Percentiles rank a stretch among this genome's conserved stretches.
Evolutionary conservation across 306 rosid species (phyloP).

Genomic region (Dryas octopetala): DNA sequence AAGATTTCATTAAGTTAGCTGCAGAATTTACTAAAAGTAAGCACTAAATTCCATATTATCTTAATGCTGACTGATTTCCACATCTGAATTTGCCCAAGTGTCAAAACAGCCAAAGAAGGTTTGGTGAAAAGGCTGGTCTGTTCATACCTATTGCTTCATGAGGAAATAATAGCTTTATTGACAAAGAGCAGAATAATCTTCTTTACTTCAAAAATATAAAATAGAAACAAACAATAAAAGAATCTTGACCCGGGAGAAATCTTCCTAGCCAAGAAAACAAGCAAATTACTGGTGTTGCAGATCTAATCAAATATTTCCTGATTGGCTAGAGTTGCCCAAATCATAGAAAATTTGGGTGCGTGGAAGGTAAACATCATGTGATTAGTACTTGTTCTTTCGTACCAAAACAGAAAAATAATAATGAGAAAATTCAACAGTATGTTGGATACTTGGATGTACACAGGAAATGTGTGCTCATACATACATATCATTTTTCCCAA

Average conservation of each 20-base stretch:
- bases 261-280: conserved; percentile 16
- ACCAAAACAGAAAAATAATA: background rate
- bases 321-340: background rate
- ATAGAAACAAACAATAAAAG: conserved; percentile 8
- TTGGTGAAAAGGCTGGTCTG: conserved; percentile 15
- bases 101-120: conserved; percentile 18
- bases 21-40: background rate
- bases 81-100: conserved; percentile 8
- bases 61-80: background rate
- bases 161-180: background rate
- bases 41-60: background rate
- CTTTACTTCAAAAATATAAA: background rate
- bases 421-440: background rate
- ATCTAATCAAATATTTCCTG: conserved; percentile 16
- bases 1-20: too few relatives aligned
- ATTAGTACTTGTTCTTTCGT: conserved; percentile 1
- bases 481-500: background rate
- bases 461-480: background rate
- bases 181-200: conserved; percentile 1
- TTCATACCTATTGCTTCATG: background rate
- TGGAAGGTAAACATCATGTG: conserved; percentile 8
- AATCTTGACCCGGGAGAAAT: conserved; percentile 21
- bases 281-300: conserved; percentile 13
- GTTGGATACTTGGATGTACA: conserved; percentile 3
- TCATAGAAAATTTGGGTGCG: conserved; percentile 15